Conservation (phyloP, 2,329 filamentous ascomycete genomes). For the Coniella lustricola region DNA sequence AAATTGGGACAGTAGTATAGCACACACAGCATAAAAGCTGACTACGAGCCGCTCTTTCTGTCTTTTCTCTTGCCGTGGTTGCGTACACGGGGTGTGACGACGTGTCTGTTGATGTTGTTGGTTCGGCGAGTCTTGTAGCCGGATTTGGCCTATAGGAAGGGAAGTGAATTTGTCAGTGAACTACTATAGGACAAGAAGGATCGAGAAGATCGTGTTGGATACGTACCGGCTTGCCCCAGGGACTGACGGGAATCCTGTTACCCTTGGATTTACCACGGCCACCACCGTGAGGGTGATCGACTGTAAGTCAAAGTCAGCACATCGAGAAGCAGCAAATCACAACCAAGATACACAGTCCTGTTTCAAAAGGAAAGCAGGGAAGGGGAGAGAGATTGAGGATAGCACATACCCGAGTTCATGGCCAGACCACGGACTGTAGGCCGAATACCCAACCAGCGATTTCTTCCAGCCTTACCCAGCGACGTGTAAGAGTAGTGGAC, state of each 20-base stretch:
- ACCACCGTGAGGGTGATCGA: constrained; percentile 97
- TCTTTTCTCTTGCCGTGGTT: constrained; percentile 85
- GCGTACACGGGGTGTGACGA: constrained; percentile 73
- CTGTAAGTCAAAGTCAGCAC: constrained; percentile 31
- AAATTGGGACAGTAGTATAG: background rate
- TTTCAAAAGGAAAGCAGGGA: background rate
- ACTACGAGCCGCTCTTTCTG: constrained; percentile 23
- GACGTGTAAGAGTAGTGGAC: constrained; percentile 82
- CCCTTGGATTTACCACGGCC: constrained; percentile 99
- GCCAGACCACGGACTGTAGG: constrained; percentile 95
- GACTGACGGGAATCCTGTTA: constrained; percentile 89
- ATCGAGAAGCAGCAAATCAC: background rate
- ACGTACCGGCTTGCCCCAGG: constrained; percentile 92
- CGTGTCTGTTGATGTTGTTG: constrained; percentile 84
- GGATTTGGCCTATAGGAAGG: constrained; percentile 56
- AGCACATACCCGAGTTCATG: constrained; percentile 80
- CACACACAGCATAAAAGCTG: constrained; percentile 23
- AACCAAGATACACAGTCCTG: no score
- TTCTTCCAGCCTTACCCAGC: constrained; percentile 90
- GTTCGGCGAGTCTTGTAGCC: constrained; percentile 88
- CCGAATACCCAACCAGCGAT: constrained; percentile 86
- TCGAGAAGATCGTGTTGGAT: constrained; percentile 6
- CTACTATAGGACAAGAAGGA: background rate
- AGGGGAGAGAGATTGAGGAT: background rate
- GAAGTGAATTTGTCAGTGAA: constrained; percentile 24